A percentile compares a stretch with the other conserved stretches of the same genome.
phyloP scores from a whole-genome alignment of 345 rosid genomes.

The Heritiera fomes region DNA sequence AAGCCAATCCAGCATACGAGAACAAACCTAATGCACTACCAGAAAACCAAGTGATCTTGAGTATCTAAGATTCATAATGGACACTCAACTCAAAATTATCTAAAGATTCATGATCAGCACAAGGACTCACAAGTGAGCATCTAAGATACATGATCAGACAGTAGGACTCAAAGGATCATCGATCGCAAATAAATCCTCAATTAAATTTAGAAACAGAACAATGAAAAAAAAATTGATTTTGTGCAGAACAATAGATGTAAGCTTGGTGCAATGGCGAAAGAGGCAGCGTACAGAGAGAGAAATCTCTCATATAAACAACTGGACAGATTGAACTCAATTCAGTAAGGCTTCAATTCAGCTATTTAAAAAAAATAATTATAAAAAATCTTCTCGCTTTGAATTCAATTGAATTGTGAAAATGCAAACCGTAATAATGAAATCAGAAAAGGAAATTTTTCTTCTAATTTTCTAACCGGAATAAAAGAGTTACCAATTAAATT shows the following conservation, averaged over 20 bases:
- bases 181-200: neutral
- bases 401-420: neutral
- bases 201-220: neutral
- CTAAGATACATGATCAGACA: neutral
- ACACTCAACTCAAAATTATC: neutral
- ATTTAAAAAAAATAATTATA: neutral
- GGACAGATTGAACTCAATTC: constrained; percentile 2
- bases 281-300: neutral
- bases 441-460: neutral
- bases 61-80: neutral
- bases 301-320: neutral
- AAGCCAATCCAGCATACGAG: neutral
- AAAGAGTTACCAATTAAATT: neutral
- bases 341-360: neutral
- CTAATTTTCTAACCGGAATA: neutral
- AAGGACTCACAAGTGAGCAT: neutral
- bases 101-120: neutral
- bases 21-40: neutral
- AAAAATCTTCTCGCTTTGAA: neutral
- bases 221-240: neutral
- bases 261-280: neutral
- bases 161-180: neutral
- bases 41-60: neutral
- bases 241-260: neutral
- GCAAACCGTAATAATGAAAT: neutral